phyloP scores from a whole-genome alignment of 2,329 filamentous ascomycete genomes.

The Fusarium begoniae region DNA sequence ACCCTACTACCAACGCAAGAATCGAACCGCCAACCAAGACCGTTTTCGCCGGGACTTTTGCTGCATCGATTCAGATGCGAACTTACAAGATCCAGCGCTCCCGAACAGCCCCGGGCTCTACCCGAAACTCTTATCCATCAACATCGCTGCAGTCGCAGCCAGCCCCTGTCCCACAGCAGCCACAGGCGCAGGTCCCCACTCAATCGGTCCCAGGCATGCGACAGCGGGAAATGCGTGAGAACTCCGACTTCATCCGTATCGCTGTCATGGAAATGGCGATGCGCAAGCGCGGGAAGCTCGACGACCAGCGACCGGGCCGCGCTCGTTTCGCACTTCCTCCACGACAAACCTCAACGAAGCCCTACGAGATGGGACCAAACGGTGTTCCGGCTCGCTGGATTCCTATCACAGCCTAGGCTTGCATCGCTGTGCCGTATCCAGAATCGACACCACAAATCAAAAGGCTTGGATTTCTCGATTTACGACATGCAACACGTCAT shows the following conservation, averaged over 20 bases:
- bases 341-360: slow-evolving; percentile 62
- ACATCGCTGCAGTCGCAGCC: slow-evolving; percentile 43
- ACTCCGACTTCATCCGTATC: slow-evolving; percentile 75
- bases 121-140: slow-evolving; percentile 46
- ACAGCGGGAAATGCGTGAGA: slow-evolving; percentile 75
- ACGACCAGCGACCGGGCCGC: slow-evolving; percentile 71
- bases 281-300: slow-evolving; percentile 72
- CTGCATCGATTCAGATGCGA: slow-evolving; percentile 76
- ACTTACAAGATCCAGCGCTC: slow-evolving; percentile 70
- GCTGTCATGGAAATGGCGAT: slow-evolving; percentile 79
- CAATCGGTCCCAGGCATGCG: slow-evolving; percentile 59
- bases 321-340: slow-evolving; percentile 75
- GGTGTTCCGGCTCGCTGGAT: slow-evolving; percentile 70
- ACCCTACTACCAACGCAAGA: slow-evolving; percentile 62
- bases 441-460: background rate
- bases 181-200: slow-evolving; percentile 46
- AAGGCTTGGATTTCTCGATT: slow-evolving; percentile 3
- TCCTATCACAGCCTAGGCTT: slow-evolving; percentile 44
- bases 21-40: slow-evolving; percentile 45
- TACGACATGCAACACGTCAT: slow-evolving; percentile 36
- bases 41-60: slow-evolving; percentile 56
- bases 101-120: slow-evolving; percentile 49
- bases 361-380: slow-evolving; percentile 65
- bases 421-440: slow-evolving; percentile 4
- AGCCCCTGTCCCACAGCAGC: slow-evolving; percentile 43